phyloP scores from a whole-genome alignment of 768 basidiomycete genomes.

The Termitomyces sp. region DNA sequence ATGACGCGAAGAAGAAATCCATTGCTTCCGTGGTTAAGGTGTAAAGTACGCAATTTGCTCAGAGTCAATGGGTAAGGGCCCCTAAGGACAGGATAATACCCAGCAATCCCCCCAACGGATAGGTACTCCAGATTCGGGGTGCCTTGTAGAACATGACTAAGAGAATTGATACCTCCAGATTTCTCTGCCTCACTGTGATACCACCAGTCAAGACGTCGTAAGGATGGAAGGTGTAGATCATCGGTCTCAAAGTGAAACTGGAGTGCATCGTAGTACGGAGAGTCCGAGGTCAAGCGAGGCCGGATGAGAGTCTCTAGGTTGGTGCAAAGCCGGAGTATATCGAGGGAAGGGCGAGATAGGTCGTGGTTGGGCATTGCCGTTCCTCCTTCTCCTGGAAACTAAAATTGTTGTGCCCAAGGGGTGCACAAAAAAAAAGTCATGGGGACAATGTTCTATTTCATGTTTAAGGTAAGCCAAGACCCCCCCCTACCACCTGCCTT shows the following conservation, averaged over 20 bases:
- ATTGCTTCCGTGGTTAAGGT: slow-evolving; percentile 41
- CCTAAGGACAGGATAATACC: slow-evolving; percentile 22
- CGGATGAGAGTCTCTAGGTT: slow-evolving; percentile 54
- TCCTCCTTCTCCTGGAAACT: too few species aligned
- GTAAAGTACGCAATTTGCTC: slow-evolving; percentile 48
- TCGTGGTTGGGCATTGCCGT: slow-evolving; percentile 21
- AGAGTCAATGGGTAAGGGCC: slow-evolving; percentile 29
- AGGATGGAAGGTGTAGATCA: slow-evolving; percentile 40
- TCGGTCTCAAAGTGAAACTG: slow-evolving; percentile 53
- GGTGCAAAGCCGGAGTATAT: slow-evolving; percentile 47
- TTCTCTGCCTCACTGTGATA: slow-evolving; percentile 53
- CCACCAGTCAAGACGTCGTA: slow-evolving; percentile 71
- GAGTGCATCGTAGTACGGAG: slow-evolving; percentile 20
- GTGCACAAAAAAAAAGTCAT: too few species aligned
- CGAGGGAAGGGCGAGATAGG: slow-evolving; percentile 31
- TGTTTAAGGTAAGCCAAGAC: too few species aligned
- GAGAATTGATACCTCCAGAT: slow-evolving; percentile 63
- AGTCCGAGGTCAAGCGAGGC: slow-evolving; percentile 25
- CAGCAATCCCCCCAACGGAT: slow-evolving; percentile 46
- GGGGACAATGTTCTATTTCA: too few species aligned
- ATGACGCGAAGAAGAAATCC: slow-evolving; percentile 51
- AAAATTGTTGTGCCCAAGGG: too few species aligned
- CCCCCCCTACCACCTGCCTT: too few species aligned
- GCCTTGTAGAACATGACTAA: slow-evolving; percentile 45
- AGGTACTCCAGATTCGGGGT: slow-evolving; percentile 59